These are phyloP conservation scores for Novymonas esmeraldas DNA, from an alignment of 208 protist species.

Conservation along the genomic window DNA sequence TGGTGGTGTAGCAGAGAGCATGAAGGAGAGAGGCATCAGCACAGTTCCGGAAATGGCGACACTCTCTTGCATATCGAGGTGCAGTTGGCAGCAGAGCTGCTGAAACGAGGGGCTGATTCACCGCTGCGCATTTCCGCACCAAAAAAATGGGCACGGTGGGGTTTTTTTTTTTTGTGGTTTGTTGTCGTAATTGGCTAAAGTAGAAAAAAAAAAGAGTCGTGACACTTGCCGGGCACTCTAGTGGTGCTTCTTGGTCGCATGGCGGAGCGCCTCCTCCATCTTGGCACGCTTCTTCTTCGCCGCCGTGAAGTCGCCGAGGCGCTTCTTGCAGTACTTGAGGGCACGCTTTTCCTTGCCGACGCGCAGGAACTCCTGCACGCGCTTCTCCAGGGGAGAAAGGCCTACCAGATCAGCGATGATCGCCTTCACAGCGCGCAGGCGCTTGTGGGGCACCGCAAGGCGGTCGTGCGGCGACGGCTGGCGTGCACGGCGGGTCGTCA, in stretches of 20 bases:
- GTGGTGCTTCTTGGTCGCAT: constrained; percentile 75
- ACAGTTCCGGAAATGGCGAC: no score
- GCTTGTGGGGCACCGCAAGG: constrained; percentile 89
- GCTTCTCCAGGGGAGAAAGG: constrained; percentile 92
- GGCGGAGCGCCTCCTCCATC: constrained; percentile 91
- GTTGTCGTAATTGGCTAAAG: constrained; percentile 7
- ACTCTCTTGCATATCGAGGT: no score
- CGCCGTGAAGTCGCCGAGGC: constrained; percentile 86
- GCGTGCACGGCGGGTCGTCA: constrained; percentile 86
- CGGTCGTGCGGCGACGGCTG: constrained; percentile 79
- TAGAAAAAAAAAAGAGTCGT: constrained; percentile 30
- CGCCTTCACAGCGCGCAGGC: constrained; percentile 89
- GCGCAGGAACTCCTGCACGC: constrained; percentile 94
- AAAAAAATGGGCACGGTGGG: no score
- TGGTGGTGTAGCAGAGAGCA: constrained; percentile 6
- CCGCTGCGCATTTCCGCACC: no score
- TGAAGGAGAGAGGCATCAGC: background rate
- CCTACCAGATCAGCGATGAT: constrained; percentile 92
- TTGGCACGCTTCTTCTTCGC: constrained; percentile 94
- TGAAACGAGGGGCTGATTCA: no score
- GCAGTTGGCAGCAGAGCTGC: no score
- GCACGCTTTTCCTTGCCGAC: constrained; percentile 96
- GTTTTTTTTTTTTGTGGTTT: constrained; percentile 1
- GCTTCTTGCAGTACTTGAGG: constrained; percentile 95
- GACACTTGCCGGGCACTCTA: constrained; percentile 13